Conservation (phyloP, 305 asterid species). For the Salvia sclarea region DNA sequence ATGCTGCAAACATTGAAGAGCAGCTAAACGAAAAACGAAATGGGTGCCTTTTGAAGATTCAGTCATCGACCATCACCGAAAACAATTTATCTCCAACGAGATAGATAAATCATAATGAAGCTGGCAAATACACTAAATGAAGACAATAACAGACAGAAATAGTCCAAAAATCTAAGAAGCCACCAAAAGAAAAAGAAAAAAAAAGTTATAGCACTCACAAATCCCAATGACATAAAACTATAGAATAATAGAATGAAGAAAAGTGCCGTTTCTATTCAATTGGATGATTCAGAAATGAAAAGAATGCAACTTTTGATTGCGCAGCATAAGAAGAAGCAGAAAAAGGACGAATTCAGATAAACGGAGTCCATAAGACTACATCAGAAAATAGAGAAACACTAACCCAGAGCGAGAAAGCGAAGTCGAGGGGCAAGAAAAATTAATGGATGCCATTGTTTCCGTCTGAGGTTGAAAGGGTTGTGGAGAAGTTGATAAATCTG, state of each 20-base stretch:
- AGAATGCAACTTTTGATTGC: not conserved
- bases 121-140: not conserved
- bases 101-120: not conserved
- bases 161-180: slow-evolving; percentile 4
- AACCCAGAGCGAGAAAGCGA: slow-evolving; percentile 61
- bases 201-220: slow-evolving; percentile 3
- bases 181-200: not conserved
- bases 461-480: not conserved
- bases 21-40: not conserved
- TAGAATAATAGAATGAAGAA: not conserved
- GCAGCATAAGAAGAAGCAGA: not conserved
- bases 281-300: slow-evolving; percentile 8
- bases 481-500: not conserved
- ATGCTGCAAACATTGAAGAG: slow-evolving; percentile 15
- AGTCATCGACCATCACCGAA: not conserved
- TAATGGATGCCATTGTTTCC: slow-evolving; percentile 62
- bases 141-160: not conserved
- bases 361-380: not conserved
- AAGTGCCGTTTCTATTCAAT: not conserved
- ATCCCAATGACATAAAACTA: not conserved
- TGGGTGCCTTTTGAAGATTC: not conserved
- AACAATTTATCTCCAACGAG: not conserved
- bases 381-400: slow-evolving; percentile 29
- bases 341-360: slow-evolving; percentile 13
- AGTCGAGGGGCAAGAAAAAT: slow-evolving; percentile 66